Conservation (phyloP, 2,329 filamentous ascomycete species). For the Verruconis gallopava region DNA sequence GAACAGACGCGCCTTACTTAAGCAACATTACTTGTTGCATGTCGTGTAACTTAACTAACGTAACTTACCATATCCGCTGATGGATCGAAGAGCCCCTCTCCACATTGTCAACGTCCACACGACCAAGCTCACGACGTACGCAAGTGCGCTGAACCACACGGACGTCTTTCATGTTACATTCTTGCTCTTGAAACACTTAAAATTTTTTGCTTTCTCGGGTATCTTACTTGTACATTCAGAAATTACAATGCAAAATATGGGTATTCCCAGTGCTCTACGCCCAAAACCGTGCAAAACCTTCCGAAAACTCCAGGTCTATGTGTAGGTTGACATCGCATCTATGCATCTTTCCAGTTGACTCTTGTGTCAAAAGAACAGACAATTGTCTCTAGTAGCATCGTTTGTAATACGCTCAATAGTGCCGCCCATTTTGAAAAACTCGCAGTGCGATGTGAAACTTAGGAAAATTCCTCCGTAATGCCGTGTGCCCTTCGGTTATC, state of each 20-base stretch:
- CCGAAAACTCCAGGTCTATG: background rate
- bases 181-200: no score
- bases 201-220: no score
- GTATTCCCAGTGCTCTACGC: background rate
- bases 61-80: no score
- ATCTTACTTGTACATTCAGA: background rate
- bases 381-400: constrained; percentile 1
- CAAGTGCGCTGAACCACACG: no score
- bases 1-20: no score
- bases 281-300: background rate
- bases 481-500: background rate
- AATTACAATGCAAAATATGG: background rate
- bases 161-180: no score
- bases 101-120: no score
- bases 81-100: no score
- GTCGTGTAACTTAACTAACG: no score
- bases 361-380: background rate
- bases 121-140: no score
- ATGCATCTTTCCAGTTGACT: background rate
- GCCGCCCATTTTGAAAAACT: background rate
- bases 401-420: background rate
- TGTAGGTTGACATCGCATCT: background rate
- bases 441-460: background rate
- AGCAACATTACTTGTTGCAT: no score
- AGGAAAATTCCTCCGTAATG: background rate